Conservation (phyloP, 345 rosid species). For the Anacardium occidentale region DNA sequence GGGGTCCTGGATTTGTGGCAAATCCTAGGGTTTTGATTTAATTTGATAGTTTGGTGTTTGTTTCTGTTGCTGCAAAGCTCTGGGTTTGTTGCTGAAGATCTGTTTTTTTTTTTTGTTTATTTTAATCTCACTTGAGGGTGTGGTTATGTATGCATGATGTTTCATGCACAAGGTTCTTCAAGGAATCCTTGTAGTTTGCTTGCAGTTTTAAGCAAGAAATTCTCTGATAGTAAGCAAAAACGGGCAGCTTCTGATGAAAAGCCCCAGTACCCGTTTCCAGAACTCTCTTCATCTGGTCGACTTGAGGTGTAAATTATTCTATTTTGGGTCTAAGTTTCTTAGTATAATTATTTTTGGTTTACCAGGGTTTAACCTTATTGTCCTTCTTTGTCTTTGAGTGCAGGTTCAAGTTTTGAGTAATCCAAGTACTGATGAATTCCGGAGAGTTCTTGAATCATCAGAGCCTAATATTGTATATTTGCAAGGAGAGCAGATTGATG, state of each 20-base stretch:
- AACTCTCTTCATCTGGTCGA: slow-evolving; percentile 79
- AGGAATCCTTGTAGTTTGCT: slow-evolving; percentile 85
- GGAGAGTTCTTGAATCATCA: slow-evolving; percentile 48
- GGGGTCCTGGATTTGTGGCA: slow-evolving; percentile 23
- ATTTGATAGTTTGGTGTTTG: slow-evolving; percentile 18
- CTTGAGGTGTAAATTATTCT: slow-evolving; percentile 55
- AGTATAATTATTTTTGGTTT: not conserved
- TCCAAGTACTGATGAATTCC: slow-evolving; percentile 73
- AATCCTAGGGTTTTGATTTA: slow-evolving; percentile 33
- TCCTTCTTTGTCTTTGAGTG: slow-evolving; percentile 26
- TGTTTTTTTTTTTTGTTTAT: too few relatives aligned
- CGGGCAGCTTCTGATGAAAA: slow-evolving; percentile 42
- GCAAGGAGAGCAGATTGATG: slow-evolving; percentile 69
- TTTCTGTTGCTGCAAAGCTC: slow-evolving; percentile 13
- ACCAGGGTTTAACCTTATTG: slow-evolving; percentile 11
- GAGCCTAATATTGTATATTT: slow-evolving; percentile 77
- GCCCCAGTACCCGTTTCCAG: slow-evolving; percentile 70
- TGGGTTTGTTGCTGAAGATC: slow-evolving; percentile 4
- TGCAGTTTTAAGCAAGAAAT: slow-evolving; percentile 66
- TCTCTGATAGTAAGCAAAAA: slow-evolving; percentile 47
- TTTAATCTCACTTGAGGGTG: slow-evolving; percentile 21
- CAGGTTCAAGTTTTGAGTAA: slow-evolving; percentile 79
- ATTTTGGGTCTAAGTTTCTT: slow-evolving; percentile 12
- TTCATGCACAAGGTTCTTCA: slow-evolving; percentile 87
- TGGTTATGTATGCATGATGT: slow-evolving; percentile 83